phyloP scores from a whole-genome alignment of 805 yeast genomes.

The Metschnikowia reukaufii region DNA sequence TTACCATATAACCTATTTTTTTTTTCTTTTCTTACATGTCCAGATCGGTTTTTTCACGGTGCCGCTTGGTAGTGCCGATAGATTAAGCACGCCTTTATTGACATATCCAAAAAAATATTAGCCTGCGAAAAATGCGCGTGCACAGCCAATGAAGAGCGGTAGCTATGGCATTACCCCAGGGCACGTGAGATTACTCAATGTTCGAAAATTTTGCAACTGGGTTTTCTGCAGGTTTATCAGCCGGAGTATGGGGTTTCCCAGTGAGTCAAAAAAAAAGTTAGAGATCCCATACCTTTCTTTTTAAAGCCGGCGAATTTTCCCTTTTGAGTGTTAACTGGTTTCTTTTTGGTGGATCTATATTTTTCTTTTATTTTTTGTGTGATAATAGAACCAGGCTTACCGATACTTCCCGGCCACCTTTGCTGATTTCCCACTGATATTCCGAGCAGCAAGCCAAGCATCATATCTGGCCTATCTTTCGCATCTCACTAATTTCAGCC shows the following conservation, averaged over 20 bases:
- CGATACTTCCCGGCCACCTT: neutral
- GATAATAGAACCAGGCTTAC: neutral
- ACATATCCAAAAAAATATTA: too few species aligned
- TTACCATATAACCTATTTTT: too few species aligned
- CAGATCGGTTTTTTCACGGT: too few species aligned
- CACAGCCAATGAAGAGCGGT: constrained; percentile 16
- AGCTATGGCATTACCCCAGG: constrained; percentile 14
- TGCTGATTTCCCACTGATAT: neutral
- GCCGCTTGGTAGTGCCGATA: too few species aligned
- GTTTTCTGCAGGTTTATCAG: constrained; percentile 12
- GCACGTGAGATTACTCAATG: constrained; percentile 25
- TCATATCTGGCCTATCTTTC: neutral
- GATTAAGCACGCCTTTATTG: too few species aligned
- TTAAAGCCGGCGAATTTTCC: neutral
- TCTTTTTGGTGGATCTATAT: neutral
- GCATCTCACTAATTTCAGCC: too few species aligned
- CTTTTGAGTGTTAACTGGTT: neutral
- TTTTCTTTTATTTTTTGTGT: neutral
- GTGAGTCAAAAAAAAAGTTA: constrained; percentile 1
- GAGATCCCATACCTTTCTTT: neutral
- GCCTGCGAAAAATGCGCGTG: neutral
- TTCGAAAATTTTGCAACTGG: constrained; percentile 18
- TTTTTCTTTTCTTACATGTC: too few species aligned
- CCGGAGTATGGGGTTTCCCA: constrained; percentile 8
- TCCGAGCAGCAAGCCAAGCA: too few species aligned